Conservation (phyloP, 371 early-diverging fungal species). For the Cokeromyces recurvatus region DNA sequence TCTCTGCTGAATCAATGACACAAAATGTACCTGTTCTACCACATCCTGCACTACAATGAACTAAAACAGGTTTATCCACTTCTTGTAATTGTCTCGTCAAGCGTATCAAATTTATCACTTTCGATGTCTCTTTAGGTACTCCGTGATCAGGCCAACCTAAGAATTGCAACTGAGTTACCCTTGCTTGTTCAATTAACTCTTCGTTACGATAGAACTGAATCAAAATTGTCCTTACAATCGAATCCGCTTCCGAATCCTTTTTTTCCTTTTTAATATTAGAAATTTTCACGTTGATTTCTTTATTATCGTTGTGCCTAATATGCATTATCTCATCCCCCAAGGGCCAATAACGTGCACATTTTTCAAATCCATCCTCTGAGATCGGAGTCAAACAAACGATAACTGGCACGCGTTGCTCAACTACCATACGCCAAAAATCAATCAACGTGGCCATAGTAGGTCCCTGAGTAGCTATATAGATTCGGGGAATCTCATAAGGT, state of each 20-base stretch:
- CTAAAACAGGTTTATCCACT: slow-evolving; percentile 48
- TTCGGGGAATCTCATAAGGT: slow-evolving; percentile 28
- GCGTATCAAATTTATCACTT: slow-evolving; percentile 38
- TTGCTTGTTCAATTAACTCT: slow-evolving; percentile 8
- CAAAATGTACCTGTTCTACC: slow-evolving; percentile 97
- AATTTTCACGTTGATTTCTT: slow-evolving; percentile 3
- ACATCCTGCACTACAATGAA: slow-evolving; percentile 93
- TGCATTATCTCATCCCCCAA: slow-evolving; percentile 9
- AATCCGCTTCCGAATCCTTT: slow-evolving; percentile 3
- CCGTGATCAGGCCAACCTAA: slow-evolving; percentile 90
- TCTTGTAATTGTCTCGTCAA: slow-evolving; percentile 29
- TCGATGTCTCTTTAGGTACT: slow-evolving; percentile 51
- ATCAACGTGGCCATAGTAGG: slow-evolving; percentile 71
- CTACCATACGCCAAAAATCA: slow-evolving; percentile 91
- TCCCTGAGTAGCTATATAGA: slow-evolving; percentile 91
- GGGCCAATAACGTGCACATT: slow-evolving; percentile 84
- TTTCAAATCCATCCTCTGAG: slow-evolving; percentile 60
- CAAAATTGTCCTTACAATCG: slow-evolving; percentile 4
- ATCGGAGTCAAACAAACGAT: slow-evolving; percentile 88
- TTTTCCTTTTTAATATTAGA: slow-evolving; percentile 7
- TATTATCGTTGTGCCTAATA: not conserved
- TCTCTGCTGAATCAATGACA: slow-evolving; percentile 26
- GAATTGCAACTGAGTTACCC: slow-evolving; percentile 75
- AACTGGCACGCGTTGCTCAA: slow-evolving; percentile 65
- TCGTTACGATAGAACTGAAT: slow-evolving; percentile 12